These are phyloP conservation scores for Colletotrichum destructivum DNA, from an alignment of 2,329 filamentous ascomycete genomes.

Conservation along the genomic window DNA sequence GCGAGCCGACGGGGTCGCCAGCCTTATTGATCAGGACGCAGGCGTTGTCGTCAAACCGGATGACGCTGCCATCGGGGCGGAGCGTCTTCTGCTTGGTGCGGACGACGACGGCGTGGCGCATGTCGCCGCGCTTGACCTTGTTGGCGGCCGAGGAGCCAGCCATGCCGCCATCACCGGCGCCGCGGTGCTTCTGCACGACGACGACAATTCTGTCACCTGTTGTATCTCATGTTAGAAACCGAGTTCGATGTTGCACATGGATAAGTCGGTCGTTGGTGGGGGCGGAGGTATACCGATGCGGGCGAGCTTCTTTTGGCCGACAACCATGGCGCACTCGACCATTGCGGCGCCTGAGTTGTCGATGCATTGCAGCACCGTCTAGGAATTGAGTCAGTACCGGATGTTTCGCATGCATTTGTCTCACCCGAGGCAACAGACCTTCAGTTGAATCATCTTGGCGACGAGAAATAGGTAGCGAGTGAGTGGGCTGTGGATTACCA, in stretches of 20 bases:
- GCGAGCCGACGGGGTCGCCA: slow-evolving; percentile 93
- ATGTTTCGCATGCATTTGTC: accelerated
- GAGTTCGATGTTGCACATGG: background rate
- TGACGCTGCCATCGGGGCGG: slow-evolving; percentile 88
- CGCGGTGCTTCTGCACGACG: slow-evolving; percentile 96
- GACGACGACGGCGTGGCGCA: slow-evolving; percentile 95
- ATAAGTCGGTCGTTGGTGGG: background rate
- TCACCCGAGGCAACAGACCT: slow-evolving; percentile 65
- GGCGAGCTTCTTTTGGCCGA: slow-evolving; percentile 91
- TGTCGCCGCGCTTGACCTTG: slow-evolving; percentile 97
- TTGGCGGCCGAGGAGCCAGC: slow-evolving; percentile 82
- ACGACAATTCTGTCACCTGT: slow-evolving; percentile 96
- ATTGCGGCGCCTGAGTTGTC: slow-evolving; percentile 99
- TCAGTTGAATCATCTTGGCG: slow-evolving; percentile 90
- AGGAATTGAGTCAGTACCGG: background rate
- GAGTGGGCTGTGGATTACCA: slow-evolving; percentile 20
- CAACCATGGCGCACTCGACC: slow-evolving; percentile 94
- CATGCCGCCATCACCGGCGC: slow-evolving; percentile 79
- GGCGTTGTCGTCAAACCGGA: slow-evolving; percentile 97
- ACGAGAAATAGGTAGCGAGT: slow-evolving; percentile 33
- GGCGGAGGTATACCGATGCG: slow-evolving; percentile 79
- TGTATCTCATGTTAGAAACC: slow-evolving; percentile 61
- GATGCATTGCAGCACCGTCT: slow-evolving; percentile 99
- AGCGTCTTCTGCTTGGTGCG: slow-evolving; percentile 91
- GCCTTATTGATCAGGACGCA: slow-evolving; percentile 98